Evolutionary conservation across 441 rosid genomes (phyloP), one percentile per base, ranked within the genome.

Genomic region (Populus trichocarpa): DNA sequence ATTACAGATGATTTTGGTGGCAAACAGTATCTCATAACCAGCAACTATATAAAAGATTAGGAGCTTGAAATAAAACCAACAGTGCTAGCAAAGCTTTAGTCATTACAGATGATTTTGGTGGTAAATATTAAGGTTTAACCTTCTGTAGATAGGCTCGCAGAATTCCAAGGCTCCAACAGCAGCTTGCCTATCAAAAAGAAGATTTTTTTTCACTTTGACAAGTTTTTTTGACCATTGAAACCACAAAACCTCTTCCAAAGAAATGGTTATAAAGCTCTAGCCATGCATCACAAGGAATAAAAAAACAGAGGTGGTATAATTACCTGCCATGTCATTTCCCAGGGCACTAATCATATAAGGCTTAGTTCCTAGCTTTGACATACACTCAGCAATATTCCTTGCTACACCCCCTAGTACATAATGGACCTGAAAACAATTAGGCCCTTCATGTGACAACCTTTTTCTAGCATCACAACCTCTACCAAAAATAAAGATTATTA

Each of bases 341-440:
- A 90, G 65, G 80, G 96, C 92, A 89, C 91, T 91, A 75, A 96
- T 90, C 88, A 93, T 85, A 79, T 80, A 93, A 78, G 98, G 90
- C 80, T 57, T 87, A 7, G 81, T 67, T 35, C 95, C 97, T 80
- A 93, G 96, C 85, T 92, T 96, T 8, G 78, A 86, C 89, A 96
- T 90, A 79, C 98, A 96, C 50, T 93, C 95, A 0, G 94, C 97
- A 74, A 92, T 83, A 83, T 95, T 93, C 88, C 99, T 90, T 6
- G 87, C 97, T 59, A 95, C 98, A 59, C 98, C 99, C 78, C 99
- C 99, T 11, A 77, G 88, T 30, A 80, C 83, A 81, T 88, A 95
- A 73, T 88, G 73, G 16, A 96, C 90, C 82, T 79, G 80, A 76
- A 73, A 10, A 42, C 13, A 50, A 22, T 25, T 18, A 67, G 70